These are phyloP conservation scores for Mucor racemosus DNA, from an alignment of 371 early-diverging fungal species.

Conservation along the genomic window DNA sequence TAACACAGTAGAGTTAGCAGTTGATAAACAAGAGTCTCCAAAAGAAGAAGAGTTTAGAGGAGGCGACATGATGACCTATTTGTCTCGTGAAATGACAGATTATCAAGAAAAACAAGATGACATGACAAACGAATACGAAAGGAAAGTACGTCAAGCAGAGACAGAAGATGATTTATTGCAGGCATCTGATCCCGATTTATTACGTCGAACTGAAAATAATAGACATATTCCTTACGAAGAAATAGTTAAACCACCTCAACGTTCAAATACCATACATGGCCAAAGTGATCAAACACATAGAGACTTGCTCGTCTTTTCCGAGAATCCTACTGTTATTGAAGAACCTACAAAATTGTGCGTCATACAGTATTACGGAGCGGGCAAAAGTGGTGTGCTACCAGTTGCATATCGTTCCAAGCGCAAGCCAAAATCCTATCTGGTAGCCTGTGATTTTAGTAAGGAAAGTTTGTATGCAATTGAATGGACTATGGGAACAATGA, in stretches of 20 bases:
- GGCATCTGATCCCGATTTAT: conserved; percentile 28
- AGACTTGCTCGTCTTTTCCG: conserved; percentile 21
- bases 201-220: conserved; percentile 38
- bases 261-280: conserved; percentile 1
- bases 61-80: conserved; percentile 18
- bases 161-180: conserved; percentile 18
- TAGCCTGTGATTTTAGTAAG: conserved; percentile 50
- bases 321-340: conserved; percentile 18
- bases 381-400: conserved; percentile 26
- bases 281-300: conserved; percentile 4
- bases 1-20: background rate
- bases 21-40: background rate
- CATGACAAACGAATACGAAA: conserved; percentile 16
- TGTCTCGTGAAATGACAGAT: conserved; percentile 21
- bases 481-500: conserved; percentile 62
- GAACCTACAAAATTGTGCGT: background rate
- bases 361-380: conserved; percentile 36
- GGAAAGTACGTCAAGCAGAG: conserved; percentile 3
- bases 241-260: background rate
- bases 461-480: conserved; percentile 51
- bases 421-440: conserved; percentile 36
- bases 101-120: conserved; percentile 12
- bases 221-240: conserved; percentile 34
- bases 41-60: background rate
- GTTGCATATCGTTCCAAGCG: conserved; percentile 13